Conservation (phyloP, 768 basidiomycete species). For the Boletales sp. region DNA sequence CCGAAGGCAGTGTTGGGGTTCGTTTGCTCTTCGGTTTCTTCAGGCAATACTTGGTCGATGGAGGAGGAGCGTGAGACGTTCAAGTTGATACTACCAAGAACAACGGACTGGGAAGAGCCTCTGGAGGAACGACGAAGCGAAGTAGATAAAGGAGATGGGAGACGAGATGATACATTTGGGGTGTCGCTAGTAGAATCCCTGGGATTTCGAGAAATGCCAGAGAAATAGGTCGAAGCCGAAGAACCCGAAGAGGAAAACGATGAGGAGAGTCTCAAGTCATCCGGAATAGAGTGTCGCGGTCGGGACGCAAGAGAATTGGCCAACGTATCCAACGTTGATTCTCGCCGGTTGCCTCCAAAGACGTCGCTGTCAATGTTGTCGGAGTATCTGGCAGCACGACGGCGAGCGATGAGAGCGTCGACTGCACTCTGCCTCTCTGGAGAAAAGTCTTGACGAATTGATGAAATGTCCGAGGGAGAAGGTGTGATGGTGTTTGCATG, state of each 20-base stretch:
- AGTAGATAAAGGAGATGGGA: conserved; percentile 12
- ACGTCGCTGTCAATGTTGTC: conserved; percentile 19
- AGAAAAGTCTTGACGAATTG: conserved; percentile 23
- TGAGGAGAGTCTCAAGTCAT: conserved; percentile 9
- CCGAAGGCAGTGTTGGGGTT: conserved; percentile 3
- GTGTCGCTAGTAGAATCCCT: conserved; percentile 13
- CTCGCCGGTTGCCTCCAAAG: conserved; percentile 18
- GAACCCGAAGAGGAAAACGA: conserved; percentile 19
- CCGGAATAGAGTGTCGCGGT: conserved; percentile 18
- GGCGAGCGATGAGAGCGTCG: conserved; percentile 33
- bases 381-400: conserved; percentile 13
- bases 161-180: conserved; percentile 12
- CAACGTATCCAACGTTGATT: conserved; percentile 16
- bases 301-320: conserved; percentile 21
- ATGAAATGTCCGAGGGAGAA: conserved; percentile 30
- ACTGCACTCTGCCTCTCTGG: conserved; percentile 33
- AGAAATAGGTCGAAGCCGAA: conserved; percentile 19
- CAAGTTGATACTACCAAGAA: conserved; percentile 24
- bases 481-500: conserved; percentile 24
- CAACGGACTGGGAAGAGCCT: conserved; percentile 19
- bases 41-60: conserved; percentile 11
- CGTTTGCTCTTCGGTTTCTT: conserved; percentile 9
- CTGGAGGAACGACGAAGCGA: conserved; percentile 24
- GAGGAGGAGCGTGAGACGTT: conserved; percentile 23
- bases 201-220: conserved; percentile 7